Evolutionary conservation across 768 basidiomycete genomes (phyloP), one percentile per base, ranked within the genome.

Genomic region (Podaxis carcinomalis): DNA sequence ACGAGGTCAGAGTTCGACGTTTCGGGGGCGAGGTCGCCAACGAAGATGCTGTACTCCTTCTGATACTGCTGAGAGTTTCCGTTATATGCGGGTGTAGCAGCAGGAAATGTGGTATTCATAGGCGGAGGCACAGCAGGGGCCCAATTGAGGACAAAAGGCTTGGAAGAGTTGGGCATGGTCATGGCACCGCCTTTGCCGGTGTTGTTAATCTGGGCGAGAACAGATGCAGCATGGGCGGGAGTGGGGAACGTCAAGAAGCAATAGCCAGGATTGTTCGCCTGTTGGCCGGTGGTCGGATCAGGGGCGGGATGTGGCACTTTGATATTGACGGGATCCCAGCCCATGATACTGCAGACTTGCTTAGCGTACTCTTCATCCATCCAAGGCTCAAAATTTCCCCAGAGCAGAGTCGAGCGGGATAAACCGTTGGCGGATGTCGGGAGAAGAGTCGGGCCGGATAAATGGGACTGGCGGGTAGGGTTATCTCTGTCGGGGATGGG

Each of bases 361-460:
- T 90, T 89, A 47, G 88, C 90, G 78, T 95, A 96, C 72, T 92
- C 89, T 83, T 94, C 92, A 76, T 95, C 93, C 95, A 96, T 95
- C 94, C 94, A 96, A 66, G 89, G 86, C 73, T 96, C 94, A 57
- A 96, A 83, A 68, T 92, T 90, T 65, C 87, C 86, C 86, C 95
- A 92, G 81, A 86, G 91, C 66, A 93, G 83, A 44, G 91, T 89
- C 62, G 81, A 82, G 70, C 83, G 82, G 51, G 79, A 72, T 37
- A 76, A 59, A 63, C 63, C 61, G 53, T 67, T 65, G 61, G 59
- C 68, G 58, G 69, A 21, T 57, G 72, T 63, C 51, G 66, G 64
- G 50, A 65, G 64, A 23, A 62, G 63, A 39, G 51, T 49, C 44
- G 63, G 69, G 37, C 28, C 35, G 68, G 68, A 49, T 5, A 54